Conservation (phyloP, 495 filamentous ascomycete species). For the Hyaloscypha finlandica region DNA sequence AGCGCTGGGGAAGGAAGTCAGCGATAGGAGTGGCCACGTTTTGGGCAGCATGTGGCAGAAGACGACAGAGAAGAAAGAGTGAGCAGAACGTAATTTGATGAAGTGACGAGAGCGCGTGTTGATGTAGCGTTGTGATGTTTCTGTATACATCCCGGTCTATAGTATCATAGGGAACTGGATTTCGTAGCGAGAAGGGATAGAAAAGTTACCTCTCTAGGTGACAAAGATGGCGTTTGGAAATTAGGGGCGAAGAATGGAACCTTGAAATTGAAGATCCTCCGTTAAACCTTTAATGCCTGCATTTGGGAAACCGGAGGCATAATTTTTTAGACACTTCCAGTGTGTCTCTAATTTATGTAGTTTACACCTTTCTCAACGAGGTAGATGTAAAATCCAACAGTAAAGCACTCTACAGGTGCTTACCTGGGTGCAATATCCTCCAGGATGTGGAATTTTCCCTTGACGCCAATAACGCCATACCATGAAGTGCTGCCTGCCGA, state of each 20-base stretch:
- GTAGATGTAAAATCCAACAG: too few relatives aligned
- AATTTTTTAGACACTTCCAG: too few relatives aligned
- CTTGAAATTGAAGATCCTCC: neutral
- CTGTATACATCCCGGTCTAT: neutral
- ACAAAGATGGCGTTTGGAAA: neutral
- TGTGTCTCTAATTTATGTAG: too few relatives aligned
- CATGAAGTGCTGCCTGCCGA: neutral
- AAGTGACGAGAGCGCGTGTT: neutral
- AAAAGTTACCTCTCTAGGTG: neutral
- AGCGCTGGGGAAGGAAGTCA: conserved; percentile 13
- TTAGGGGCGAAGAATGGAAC: neutral
- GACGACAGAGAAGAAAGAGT: conserved; percentile 8
- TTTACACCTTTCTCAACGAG: too few relatives aligned
- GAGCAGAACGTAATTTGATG: neutral
- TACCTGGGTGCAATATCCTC: too few relatives aligned
- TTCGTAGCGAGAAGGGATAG: neutral
- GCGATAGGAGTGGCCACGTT: conserved; percentile 16
- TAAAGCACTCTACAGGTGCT: too few relatives aligned
- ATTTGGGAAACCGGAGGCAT: neutral
- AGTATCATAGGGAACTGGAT: neutral
- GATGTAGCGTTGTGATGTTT: neutral
- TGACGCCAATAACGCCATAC: neutral
- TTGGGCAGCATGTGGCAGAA: conserved; percentile 22
- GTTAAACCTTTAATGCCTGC: too few relatives aligned
- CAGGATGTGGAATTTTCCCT: neutral